Base-by-base conservation (phyloP, 148 eudicot genomes). In the Persicaria tinctoria region DNA sequence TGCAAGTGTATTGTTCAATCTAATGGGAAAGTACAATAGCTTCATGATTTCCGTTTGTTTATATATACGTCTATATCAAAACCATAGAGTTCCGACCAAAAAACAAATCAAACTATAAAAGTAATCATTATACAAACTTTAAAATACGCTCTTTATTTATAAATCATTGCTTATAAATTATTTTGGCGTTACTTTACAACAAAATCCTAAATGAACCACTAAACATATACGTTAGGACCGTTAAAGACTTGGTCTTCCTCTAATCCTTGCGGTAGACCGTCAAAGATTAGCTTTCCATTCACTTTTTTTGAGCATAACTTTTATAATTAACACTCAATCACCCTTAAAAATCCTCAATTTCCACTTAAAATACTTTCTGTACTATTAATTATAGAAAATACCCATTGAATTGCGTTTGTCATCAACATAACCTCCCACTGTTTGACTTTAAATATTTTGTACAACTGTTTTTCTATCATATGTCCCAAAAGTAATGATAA, bases 1-100 rank as follows among this genome's bases (percentile, higher is more conserved):
- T 57, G 63, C 27, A 57, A 57, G 63, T 57, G 57, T 57, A 57
- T 57, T 57, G 38, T 57, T 57, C 63, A 57, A 57, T 57, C 63
- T 23, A 18, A 57, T 6, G 2, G 63, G 63, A 57, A 57, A 57
- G 32, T 17, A 7, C 8, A 17, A 9, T 10, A 57, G 9, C 63
- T 57, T 57, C 63, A 57, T 57, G 63, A 57, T 57, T 57, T 56
- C 62, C 4, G 5, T 56, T 17, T 4, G 1, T 5, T 23, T n/a
- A 55, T 53, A n/a, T 13, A 54, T 51, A 54, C n/a, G 57, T 4
- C 57, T 13, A 54, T 54, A 57, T 57, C 27, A 57, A n/a, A 54
- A 16, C 59, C 4, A 14, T 54, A 54, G 18, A 54, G 41, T 32
- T 32, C 41, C 41, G 41, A 32, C 41, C 41, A 32, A 32, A 32